These are phyloP conservation scores for Oryza australiensis DNA, from an alignment of 176 grass and related monocot species.

Conservation along the genomic window DNA sequence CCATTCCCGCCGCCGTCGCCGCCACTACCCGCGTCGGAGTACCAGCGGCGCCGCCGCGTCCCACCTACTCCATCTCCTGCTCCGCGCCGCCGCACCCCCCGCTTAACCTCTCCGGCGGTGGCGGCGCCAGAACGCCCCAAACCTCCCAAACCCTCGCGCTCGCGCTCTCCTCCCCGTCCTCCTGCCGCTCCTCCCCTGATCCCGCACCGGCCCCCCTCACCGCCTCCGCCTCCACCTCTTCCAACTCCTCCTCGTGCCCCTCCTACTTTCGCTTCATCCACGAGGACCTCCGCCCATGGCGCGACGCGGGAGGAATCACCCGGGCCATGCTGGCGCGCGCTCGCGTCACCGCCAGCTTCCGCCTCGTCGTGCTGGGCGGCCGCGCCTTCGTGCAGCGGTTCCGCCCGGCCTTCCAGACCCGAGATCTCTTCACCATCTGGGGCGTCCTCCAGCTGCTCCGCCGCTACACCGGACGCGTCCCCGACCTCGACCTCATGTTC, in stretches of 20 bases:
- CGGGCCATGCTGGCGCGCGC: constrained; percentile 58
- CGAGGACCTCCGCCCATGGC: constrained; percentile 90
- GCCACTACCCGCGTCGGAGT: neutral
- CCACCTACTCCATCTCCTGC: constrained; percentile 39
- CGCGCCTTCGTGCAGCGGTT: constrained; percentile 57
- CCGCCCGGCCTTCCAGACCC: constrained; percentile 60
- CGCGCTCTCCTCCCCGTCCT: constrained; percentile 27
- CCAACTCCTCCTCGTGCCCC: constrained; percentile 55
- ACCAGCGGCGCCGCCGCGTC: neutral
- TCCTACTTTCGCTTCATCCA: constrained; percentile 93
- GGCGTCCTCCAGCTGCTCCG: constrained; percentile 86
- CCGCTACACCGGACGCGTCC: constrained; percentile 68
- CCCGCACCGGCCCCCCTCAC: neutral
- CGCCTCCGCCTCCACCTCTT: neutral
- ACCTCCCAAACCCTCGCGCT: constrained; percentile 38
- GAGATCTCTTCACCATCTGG: constrained; percentile 86
- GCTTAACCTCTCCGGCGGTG: constrained; percentile 21
- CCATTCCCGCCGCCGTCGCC: constrained; percentile 22
- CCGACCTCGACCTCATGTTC: constrained; percentile 97
- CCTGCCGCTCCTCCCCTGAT: neutral
- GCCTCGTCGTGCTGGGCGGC: constrained; percentile 57
- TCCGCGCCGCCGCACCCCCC: neutral
- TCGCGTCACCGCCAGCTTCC: constrained; percentile 62
- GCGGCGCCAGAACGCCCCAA: neutral
- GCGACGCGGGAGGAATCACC: constrained; percentile 60